phyloP scores from a whole-genome alignment of 2,329 filamentous ascomycete genomes.

The Colletotrichum viniferum region DNA sequence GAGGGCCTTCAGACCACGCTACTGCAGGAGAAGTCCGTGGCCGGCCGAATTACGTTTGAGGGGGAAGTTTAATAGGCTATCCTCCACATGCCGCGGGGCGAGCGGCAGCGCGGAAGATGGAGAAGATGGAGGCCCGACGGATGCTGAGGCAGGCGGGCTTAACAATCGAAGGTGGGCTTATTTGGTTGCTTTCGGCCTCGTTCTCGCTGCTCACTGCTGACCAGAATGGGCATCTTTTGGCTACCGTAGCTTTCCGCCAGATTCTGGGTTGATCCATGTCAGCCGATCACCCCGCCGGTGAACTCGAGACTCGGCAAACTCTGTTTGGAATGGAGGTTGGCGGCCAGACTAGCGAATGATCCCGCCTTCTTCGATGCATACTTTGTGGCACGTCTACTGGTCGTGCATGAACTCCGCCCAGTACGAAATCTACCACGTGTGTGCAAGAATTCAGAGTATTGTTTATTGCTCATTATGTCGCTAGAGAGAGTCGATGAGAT shows the following conservation, averaged over 20 bases:
- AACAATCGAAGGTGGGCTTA: not conserved
- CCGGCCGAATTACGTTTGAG: not conserved
- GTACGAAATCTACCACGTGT: not conserved
- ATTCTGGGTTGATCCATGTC: not conserved
- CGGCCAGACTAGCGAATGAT: not conserved
- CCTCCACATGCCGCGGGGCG: not conserved
- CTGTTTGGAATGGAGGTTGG: not conserved
- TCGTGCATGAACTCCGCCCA: not conserved
- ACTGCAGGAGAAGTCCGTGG: not conserved
- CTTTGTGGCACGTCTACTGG: not conserved
- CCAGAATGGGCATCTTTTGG: not conserved
- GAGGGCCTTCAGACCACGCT: not conserved
- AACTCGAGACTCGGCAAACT: constrained; percentile 1
- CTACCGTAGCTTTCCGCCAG: not conserved
- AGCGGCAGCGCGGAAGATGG: not conserved
- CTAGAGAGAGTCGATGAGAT: not conserved
- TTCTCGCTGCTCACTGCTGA: not conserved
- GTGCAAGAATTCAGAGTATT: not conserved
- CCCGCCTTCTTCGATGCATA: not conserved
- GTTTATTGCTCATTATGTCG: not conserved
- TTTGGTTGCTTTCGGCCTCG: not conserved
- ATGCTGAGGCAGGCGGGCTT: not conserved
- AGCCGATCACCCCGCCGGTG: not conserved
- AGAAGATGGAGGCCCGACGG: not conserved
- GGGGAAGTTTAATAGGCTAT: not conserved